Base-by-base conservation (phyloP, 169 alveolate genomes). In the Plasmodium billcollinsi region DNA sequence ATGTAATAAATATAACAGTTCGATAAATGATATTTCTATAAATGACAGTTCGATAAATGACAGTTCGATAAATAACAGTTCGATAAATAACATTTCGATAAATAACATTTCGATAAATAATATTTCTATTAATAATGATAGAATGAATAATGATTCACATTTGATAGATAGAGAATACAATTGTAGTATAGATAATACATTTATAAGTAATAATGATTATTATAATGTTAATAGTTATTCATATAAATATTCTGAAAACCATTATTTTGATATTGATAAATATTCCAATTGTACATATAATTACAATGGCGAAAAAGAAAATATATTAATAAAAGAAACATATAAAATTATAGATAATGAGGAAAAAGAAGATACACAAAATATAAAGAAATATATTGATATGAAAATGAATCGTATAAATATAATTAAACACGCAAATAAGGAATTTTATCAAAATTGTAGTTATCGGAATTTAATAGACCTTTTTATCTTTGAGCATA, bases 391-490 rank as follows among this genome's bases (percentile, higher is more conserved):
- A 78, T 14, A 52, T 24, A 65, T 12, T 50, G 65, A 56, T 6
- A 56, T 3, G 24, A 59, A 33, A 65, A 1, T n/a, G 5, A 4
- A 74, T 9, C 50, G 63, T 50, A n/a, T 61, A 4, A n/a, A 43
- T 61, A 26, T 43, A 15, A 8, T 50, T 12, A 74, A 45, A 15
- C 65, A 58, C 3, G 20, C 58, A 39, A 74, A 11, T 12, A 63
- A 24, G 45, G 65, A 47, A 24, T 50, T 39, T 24, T 21, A 65
- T 59, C 71, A 49, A 66, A 26, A 78, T 24, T 65, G 71, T 63
- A 83, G 69, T 20, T 83, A 83, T 69, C 20, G 39, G 33, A 83
- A 83, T 63, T 72, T 83, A 15, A 83, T 72, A 83, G 47, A 83
- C 49, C 73, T 83, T 3, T 83, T 83, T 21, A 83, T 52, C 59